Conservation (phyloP, 768 basidiomycete genomes). For the Candolleomyces efflorescens region DNA sequence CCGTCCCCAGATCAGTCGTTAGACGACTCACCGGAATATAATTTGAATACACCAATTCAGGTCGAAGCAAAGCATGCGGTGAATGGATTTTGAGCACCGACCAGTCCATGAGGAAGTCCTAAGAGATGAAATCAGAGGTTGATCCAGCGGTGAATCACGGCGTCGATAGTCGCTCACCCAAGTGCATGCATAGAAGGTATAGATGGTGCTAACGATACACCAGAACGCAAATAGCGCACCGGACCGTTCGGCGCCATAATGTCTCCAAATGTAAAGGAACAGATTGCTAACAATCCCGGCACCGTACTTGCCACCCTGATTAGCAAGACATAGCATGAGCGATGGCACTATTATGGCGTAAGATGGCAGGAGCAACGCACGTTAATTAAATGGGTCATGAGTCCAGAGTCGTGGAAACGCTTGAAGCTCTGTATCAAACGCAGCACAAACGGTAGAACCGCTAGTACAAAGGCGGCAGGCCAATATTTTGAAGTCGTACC, state of each 20-base stretch:
- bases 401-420: constrained; percentile 77
- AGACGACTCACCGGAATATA: constrained; percentile 47
- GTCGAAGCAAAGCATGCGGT: constrained; percentile 59
- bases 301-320: constrained; percentile 81
- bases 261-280: constrained; percentile 78
- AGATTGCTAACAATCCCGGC: constrained; percentile 60
- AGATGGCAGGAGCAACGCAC: constrained; percentile 32
- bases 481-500: constrained; percentile 46
- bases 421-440: constrained; percentile 85
- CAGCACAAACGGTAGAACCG: constrained; percentile 62
- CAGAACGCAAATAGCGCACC: constrained; percentile 61
- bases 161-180: constrained; percentile 56
- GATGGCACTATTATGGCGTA: background rate
- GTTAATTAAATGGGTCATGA: constrained; percentile 82
- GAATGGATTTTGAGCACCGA: constrained; percentile 62
- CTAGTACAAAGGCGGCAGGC: constrained; percentile 57
- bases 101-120: constrained; percentile 95
- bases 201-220: constrained; percentile 58
- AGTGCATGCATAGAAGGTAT: constrained; percentile 63
- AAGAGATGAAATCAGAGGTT: background rate
- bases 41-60: constrained; percentile 70
- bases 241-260: constrained; percentile 42
- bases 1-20: background rate
- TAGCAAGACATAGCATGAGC: background rate
- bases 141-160: background rate